Percentiles rank a stretch among this genome's conserved stretches.
Evolutionary conservation across 176 grass and related monocot species (phyloP).

Genomic region (Paspalum notatum): DNA sequence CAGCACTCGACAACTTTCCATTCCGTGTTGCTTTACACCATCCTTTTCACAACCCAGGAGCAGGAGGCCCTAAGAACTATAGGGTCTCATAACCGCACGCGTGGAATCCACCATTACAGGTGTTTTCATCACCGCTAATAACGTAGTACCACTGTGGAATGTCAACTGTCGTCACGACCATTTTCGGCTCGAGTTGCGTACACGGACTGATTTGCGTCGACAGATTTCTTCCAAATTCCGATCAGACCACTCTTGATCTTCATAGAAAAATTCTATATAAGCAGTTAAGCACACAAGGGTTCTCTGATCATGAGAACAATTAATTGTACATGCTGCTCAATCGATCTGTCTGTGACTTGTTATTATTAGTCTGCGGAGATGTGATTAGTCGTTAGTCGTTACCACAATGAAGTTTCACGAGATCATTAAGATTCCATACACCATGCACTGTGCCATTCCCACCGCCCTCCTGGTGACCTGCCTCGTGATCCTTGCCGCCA

Average conservation of each 20-base stretch:
- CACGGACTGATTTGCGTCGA: neutral
- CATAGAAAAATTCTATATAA: neutral
- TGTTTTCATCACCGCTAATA: neutral
- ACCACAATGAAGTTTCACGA: constrained; percentile 29
- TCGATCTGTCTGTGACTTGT: neutral
- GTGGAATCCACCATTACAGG: constrained; percentile 44
- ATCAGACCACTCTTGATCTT: constrained; percentile 5
- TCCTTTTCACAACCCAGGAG: neutral
- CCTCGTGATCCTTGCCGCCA: constrained; percentile 20
- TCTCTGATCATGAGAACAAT: neutral
- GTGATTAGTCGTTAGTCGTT: neutral
- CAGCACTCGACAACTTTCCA: constrained; percentile 24
- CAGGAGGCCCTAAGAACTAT: neutral
- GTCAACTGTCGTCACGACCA: neutral
- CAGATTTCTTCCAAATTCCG: neutral
- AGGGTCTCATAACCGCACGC: neutral
- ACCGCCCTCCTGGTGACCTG: constrained; percentile 12
- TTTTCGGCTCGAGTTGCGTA: neutral
- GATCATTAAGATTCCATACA: neutral
- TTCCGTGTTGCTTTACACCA: neutral
- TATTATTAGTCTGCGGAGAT: neutral
- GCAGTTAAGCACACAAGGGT: neutral
- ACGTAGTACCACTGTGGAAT: neutral
- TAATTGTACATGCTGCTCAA: no score
- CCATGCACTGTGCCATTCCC: constrained; percentile 2